Percentiles rank a stretch among this genome's conserved stretches.
These are phyloP conservation scores for Fagopyrum homotropicum DNA, from an alignment of 148 eudicot genomes.

Conservation along the genomic window DNA sequence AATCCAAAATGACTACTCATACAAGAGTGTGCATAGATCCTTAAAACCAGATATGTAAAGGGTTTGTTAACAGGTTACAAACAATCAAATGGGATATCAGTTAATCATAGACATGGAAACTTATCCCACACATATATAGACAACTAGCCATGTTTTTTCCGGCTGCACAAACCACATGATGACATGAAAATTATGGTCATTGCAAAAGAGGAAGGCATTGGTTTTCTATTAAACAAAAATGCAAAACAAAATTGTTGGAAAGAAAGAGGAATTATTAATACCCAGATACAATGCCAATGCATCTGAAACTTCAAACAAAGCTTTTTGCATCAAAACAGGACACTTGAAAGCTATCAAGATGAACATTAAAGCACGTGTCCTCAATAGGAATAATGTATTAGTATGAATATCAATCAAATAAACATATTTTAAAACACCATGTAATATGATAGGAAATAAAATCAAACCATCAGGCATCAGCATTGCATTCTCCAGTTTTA, in stretches of 20 bases:
- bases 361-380: neutral
- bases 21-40: neutral
- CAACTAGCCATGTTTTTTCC: neutral
- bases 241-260: neutral
- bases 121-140: too few species aligned
- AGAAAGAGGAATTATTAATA: neutral
- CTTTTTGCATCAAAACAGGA: neutral
- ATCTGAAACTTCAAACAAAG: neutral
- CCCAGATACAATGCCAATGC: neutral
- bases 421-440: neutral
- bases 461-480: neutral
- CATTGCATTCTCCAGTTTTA: neutral
- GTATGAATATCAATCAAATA: neutral
- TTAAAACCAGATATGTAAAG: neutral
- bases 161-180: neutral
- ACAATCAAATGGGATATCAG: neutral
- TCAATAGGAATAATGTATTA: neutral
- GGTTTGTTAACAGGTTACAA: neutral
- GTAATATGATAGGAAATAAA: neutral
- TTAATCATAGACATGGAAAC: neutral
- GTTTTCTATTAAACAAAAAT: neutral
- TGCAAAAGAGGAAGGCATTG: neutral
- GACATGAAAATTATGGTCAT: neutral
- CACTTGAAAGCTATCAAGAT: neutral
- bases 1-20: neutral